Conservation (phyloP, 352 stramenopile species). For the Pythium insidiosum region DNA sequence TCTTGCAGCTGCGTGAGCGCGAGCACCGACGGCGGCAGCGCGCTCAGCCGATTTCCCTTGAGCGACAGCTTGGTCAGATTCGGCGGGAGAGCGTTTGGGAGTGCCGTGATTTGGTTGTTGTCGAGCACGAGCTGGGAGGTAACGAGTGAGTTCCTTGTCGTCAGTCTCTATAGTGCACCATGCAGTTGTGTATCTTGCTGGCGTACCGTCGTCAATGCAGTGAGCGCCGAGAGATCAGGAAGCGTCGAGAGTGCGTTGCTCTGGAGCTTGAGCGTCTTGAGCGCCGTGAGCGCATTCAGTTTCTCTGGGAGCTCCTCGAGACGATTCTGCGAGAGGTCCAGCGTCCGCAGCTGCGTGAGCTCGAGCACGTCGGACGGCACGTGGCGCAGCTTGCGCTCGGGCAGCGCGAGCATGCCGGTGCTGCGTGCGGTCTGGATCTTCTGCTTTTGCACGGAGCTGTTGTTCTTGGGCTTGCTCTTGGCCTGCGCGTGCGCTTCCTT, state of each 20-base stretch:
- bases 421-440: constrained; percentile 53
- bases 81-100: constrained; percentile 44
- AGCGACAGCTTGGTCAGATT: constrained; percentile 76
- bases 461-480: constrained; percentile 81
- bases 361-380: constrained; percentile 50
- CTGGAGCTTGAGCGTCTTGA: constrained; percentile 74
- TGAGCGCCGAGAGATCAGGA: constrained; percentile 57
- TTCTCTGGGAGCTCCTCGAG: constrained; percentile 38
- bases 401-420: constrained; percentile 65
- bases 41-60: constrained; percentile 41
- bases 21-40: constrained; percentile 37
- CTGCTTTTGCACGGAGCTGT: constrained; percentile 61
- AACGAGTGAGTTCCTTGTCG: background rate
- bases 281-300: constrained; percentile 26
- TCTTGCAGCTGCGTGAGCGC: constrained; percentile 47
- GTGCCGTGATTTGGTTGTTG: constrained; percentile 49
- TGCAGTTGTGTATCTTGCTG: background rate
- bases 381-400: constrained; percentile 66
- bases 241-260: constrained; percentile 47
- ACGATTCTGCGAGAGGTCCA: constrained; percentile 70
- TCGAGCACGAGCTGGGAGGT: constrained; percentile 60
- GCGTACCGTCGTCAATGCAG: constrained; percentile 56
- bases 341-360: constrained; percentile 43
- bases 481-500: constrained; percentile 54
- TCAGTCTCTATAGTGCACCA: background rate